Evolutionary conservation across 805 yeast species (phyloP).

Genomic region (Starmerella stigmatis): DNA sequence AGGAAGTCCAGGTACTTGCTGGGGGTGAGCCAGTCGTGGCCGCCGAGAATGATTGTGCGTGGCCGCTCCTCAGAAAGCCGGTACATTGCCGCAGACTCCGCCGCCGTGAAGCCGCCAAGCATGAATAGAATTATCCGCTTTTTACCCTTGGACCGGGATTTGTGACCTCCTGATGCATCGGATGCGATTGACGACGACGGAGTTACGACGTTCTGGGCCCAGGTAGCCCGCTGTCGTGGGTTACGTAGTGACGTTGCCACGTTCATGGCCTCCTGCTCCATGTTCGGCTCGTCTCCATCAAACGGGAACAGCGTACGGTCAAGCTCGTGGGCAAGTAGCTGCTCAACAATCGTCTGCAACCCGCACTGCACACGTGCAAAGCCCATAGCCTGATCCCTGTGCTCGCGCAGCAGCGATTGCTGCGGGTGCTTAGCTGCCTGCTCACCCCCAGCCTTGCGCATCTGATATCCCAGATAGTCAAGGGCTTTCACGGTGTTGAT

Average conservation of each 20-base stretch:
- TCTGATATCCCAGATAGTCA: constrained; percentile 43
- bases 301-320: constrained; percentile 59
- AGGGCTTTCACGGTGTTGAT: constrained; percentile 50
- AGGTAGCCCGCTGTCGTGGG: constrained; percentile 61
- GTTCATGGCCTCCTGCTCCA: constrained; percentile 29
- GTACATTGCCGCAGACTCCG: constrained; percentile 67
- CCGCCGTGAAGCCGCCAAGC: constrained; percentile 81
- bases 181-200: not conserved
- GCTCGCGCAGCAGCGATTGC: constrained; percentile 20
- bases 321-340: constrained; percentile 40
- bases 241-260: constrained; percentile 53
- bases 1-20: constrained; percentile 28
- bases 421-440: constrained; percentile 9
- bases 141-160: constrained; percentile 6
- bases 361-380: constrained; percentile 61
- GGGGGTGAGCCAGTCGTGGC: constrained; percentile 55
- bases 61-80: constrained; percentile 48
- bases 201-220: constrained; percentile 44
- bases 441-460: constrained; percentile 6
- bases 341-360: constrained; percentile 46
- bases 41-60: constrained; percentile 71
- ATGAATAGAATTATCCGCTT: constrained; percentile 55
- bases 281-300: constrained; percentile 40
- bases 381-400: constrained; percentile 36
- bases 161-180: not conserved